phyloP scores from a whole-genome alignment of 164 flowering plant genomes.

The Nymphaea colorata region DNA sequence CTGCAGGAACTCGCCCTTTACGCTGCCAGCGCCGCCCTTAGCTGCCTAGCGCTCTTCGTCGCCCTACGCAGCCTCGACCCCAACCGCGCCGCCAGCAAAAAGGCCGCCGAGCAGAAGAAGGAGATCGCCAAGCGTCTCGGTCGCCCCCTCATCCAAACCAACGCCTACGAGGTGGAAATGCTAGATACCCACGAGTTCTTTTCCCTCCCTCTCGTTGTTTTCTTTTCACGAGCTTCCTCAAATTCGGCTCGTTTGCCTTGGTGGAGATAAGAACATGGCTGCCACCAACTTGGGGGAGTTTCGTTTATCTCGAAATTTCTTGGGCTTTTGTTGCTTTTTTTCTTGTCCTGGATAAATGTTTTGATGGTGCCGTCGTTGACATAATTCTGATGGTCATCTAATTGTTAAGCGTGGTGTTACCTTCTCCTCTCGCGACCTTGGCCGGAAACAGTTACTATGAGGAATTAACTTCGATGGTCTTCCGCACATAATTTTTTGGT shows the following conservation, averaged over 20 bases:
- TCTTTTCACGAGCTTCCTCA: neutral
- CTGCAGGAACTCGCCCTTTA: slow-evolving; percentile 57
- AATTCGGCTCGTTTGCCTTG: neutral
- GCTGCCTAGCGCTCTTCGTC: slow-evolving; percentile 60
- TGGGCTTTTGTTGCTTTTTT: too few relatives aligned
- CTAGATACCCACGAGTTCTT: neutral
- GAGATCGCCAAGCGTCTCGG: slow-evolving; percentile 84
- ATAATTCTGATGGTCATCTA: too few relatives aligned
- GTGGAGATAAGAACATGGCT: neutral
- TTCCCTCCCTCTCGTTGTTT: neutral
- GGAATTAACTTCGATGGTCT: too few relatives aligned
- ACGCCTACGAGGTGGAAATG: slow-evolving; percentile 60
- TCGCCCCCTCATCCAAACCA: slow-evolving; percentile 77
- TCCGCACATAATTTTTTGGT: too few relatives aligned
- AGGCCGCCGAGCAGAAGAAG: slow-evolving; percentile 78
- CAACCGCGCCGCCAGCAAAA: slow-evolving; percentile 74
- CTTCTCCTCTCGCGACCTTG: too few relatives aligned
- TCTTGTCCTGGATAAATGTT: neutral
- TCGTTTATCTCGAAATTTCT: neutral
- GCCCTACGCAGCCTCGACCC: slow-evolving; percentile 88
- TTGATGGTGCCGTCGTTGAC: neutral
- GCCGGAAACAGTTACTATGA: too few relatives aligned
- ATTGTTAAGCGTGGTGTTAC: too few relatives aligned
- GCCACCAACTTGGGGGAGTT: neutral
- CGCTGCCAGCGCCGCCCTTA: slow-evolving; percentile 88